phyloP scores from a whole-genome alignment of 257 asterid species.

The Ilex aquifolium region DNA sequence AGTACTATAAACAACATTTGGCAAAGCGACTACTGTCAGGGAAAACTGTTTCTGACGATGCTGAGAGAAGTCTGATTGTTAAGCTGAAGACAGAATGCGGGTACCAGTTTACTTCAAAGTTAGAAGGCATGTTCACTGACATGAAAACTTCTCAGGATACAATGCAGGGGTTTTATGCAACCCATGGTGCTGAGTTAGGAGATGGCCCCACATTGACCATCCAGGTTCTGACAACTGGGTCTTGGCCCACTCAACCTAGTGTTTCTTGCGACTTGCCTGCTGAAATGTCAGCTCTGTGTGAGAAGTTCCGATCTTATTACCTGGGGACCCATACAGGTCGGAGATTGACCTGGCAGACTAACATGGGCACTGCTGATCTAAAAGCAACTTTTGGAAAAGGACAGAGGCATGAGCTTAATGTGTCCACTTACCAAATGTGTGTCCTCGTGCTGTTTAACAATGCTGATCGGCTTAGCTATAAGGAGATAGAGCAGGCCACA shows the following conservation, averaged over 20 bases:
- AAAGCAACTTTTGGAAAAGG: slow-evolving; percentile 74
- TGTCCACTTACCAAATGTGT: slow-evolving; percentile 89
- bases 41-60: slow-evolving; percentile 85
- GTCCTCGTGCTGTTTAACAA: slow-evolving; percentile 75
- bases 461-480: slow-evolving; percentile 54
- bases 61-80: slow-evolving; percentile 78
- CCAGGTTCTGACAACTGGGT: slow-evolving; percentile 81
- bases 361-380: slow-evolving; percentile 87
- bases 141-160: slow-evolving; percentile 92
- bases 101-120: slow-evolving; percentile 76
- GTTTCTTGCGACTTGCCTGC: slow-evolving; percentile 65
- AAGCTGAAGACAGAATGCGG: slow-evolving; percentile 91
- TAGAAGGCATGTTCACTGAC: slow-evolving; percentile 93
- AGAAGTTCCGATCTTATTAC: slow-evolving; percentile 70
- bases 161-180: slow-evolving; percentile 73
- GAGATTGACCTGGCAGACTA: slow-evolving; percentile 79
- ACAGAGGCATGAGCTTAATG: slow-evolving; percentile 80
- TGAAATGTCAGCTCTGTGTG: slow-evolving; percentile 60
- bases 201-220: slow-evolving; percentile 66
- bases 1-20: slow-evolving; percentile 86
- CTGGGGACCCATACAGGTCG: slow-evolving; percentile 88
- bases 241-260: slow-evolving; percentile 85
- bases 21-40: slow-evolving; percentile 85
- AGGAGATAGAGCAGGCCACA: slow-evolving; percentile 78
- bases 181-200: slow-evolving; percentile 49